Base-by-base conservation (phyloP, 108 stramenopile genomes). In the Cyclotella choctawhatcheeana region DNA sequence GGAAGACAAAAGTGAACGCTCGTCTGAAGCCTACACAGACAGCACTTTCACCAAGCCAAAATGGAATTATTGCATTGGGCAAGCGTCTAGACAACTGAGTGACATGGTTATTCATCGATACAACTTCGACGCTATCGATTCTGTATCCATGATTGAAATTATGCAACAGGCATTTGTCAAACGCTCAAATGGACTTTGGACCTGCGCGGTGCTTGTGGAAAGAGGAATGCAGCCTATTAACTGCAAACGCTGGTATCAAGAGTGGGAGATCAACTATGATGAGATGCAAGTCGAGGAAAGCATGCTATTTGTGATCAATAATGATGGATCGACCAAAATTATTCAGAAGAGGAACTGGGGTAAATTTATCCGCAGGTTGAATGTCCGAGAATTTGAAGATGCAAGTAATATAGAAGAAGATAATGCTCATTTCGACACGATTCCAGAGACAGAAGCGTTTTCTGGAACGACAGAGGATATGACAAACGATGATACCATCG, bases 281-380 rank as follows among this genome's bases (percentile, higher is more conserved):
- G 55, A 30, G 29, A 53, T 53, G 50, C 29, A 67, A 32, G 18
- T 67, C 21, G 66, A 67, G 47, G 51, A 67, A 12, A 67, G 66
- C 33, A 67, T 67, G 66, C 27, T 67, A 33, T 67, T 67, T 67
- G 66, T 34, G 18, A 67, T 67, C 14, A 53, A 67, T 53, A 32
- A 51, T 53, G 66, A 67, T 67, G 66, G 66, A 20, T 51, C 66
- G 12, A 67, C 66, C 1, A 67, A 67, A 34, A 67, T 67, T 20
- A 52, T 67, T 0, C 25, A 51, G 0, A 53, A 34, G 66, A 51
- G 35, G 4, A 51, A 53, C 30, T 67, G 66, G 66, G 66, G 51
- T n/a, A 67, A 67, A 24, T 67, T 31, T 35, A 34, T 67, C 8
- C 50, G 66, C n/a, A 26, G 60, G 10, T 25, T 61, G 24, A 58